phyloP scores from a whole-genome alignment of 202 grass and related monocot species.

The Setaria italica region DNA sequence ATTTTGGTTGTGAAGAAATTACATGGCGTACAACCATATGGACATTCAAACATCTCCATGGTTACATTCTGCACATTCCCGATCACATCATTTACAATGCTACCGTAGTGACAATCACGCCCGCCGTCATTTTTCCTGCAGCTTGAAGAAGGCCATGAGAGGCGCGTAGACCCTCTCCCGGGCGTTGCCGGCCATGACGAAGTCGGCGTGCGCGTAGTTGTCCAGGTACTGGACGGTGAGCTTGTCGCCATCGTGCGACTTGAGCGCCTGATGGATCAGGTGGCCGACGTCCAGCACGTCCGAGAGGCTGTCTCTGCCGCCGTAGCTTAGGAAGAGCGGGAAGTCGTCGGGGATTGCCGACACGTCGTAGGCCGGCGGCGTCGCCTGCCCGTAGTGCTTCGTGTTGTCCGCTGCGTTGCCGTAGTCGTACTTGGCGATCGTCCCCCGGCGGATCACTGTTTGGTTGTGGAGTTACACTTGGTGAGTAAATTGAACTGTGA shows the following conservation, averaged over 20 bases:
- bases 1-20: too few species aligned
- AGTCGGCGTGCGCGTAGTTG: constrained; percentile 67
- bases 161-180: constrained; percentile 52
- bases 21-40: too few species aligned
- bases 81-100: background rate
- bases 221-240: constrained; percentile 60
- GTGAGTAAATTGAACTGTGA: background rate
- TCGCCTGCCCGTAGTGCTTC: constrained; percentile 55
- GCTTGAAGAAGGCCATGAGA: constrained; percentile 66
- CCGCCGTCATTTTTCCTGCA: constrained; percentile 43
- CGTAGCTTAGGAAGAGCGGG: constrained; percentile 63
- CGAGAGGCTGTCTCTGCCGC: constrained; percentile 58
- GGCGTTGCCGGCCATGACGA: constrained; percentile 56
- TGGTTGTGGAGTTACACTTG: background rate
- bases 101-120: background rate
- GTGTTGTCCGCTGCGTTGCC: constrained; percentile 49
- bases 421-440: constrained; percentile 68
- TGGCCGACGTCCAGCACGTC: constrained; percentile 51
- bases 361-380: constrained; percentile 60
- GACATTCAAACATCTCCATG: too few species aligned
- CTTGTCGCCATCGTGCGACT: constrained; percentile 51
- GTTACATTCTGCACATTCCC: too few species aligned
- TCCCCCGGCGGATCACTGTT: constrained; percentile 57
- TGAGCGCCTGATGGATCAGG: constrained; percentile 49
- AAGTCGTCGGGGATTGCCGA: constrained; percentile 57